Percentiles rank a stretch among this genome's conserved stretches.
Evolutionary conservation across 495 filamentous ascomycete species (phyloP).

Genomic region (Mytilinidion resinicola): DNA sequence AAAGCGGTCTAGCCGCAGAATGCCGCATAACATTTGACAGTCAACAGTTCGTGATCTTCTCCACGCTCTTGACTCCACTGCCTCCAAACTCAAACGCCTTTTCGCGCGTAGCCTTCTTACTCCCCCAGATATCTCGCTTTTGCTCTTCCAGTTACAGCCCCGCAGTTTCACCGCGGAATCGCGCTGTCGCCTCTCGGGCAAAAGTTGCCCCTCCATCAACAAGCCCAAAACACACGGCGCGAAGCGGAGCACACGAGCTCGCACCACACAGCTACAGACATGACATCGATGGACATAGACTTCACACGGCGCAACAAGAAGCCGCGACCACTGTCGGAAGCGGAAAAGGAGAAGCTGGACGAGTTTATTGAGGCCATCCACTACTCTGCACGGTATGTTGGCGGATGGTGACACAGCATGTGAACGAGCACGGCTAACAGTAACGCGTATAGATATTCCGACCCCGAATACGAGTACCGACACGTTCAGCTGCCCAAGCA

Average conservation of each 20-base stretch:
- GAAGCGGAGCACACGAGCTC: neutral
- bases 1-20: too few relatives aligned
- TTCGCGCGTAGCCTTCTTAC: too few relatives aligned
- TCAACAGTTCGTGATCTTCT: too few relatives aligned
- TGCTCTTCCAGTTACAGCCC: too few relatives aligned
- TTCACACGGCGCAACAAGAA: constrained; percentile 72
- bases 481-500: constrained; percentile 95
- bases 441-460: constrained; percentile 60
- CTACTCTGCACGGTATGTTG: constrained; percentile 83
- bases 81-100: too few relatives aligned
- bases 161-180: too few relatives aligned
- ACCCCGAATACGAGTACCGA: constrained; percentile 83
- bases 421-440: neutral
- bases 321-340: constrained; percentile 71
- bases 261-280: neutral
- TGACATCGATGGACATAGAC: constrained; percentile 58
- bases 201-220: constrained; percentile 4
- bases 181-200: neutral
- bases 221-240: neutral
- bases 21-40: too few relatives aligned
- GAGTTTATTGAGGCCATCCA: constrained; percentile 90
- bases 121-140: too few relatives aligned
- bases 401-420: neutral
- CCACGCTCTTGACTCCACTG: too few relatives aligned
- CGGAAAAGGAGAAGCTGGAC: constrained; percentile 73